These are phyloP conservation scores for Colletotrichum sp. DNA, from an alignment of 2,329 filamentous ascomycete genomes.

Conservation along the genomic window DNA sequence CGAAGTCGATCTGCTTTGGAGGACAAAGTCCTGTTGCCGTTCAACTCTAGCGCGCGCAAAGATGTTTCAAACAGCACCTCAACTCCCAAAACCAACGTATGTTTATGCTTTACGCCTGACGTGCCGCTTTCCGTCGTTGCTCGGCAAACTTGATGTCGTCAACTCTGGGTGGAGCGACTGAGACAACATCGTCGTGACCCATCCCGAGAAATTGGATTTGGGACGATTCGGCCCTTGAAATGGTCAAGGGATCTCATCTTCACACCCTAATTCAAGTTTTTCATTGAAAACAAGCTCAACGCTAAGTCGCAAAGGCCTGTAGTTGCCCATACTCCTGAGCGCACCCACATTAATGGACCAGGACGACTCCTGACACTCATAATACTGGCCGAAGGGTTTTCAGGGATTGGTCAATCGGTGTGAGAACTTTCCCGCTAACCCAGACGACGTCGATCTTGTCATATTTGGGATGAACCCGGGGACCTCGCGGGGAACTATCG, in stretches of 20 bases:
- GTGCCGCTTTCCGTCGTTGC: background rate
- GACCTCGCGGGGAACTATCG: background rate
- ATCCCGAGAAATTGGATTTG: background rate
- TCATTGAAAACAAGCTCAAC: slow-evolving; percentile 18
- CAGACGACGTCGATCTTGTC: background rate
- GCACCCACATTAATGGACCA: background rate
- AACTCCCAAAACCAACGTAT: background rate
- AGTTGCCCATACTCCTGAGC: background rate
- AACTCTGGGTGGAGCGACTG: background rate
- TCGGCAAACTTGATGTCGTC: background rate
- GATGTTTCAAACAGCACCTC: background rate
- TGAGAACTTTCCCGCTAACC: background rate
- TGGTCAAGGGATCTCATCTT: background rate
- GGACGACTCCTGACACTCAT: background rate
- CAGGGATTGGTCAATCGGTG: background rate
- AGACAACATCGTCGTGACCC: background rate
- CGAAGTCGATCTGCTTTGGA: background rate
- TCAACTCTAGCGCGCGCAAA: slow-evolving; percentile 5
- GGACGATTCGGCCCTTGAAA: background rate
- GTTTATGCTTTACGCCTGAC: background rate
- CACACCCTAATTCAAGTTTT: background rate
- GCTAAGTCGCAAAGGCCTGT: background rate
- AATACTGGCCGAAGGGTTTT: background rate
- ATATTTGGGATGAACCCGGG: background rate
- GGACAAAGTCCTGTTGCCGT: background rate